Evolutionary conservation across 495 filamentous ascomycete species (phyloP).

Genomic region (Podospora bellae-mahoneyi): DNA sequence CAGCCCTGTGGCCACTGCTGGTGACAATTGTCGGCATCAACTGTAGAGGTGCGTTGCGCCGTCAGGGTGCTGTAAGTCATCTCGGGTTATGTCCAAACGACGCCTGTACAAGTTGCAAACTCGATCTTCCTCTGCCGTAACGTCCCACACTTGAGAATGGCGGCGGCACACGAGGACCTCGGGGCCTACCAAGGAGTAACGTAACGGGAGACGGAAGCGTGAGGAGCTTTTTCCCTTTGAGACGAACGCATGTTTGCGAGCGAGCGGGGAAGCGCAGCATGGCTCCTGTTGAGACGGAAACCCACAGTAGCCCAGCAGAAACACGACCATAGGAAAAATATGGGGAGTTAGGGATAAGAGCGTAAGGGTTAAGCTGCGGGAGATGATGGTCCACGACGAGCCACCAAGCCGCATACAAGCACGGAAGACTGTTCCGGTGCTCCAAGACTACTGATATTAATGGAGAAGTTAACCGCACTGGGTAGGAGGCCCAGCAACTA

Average conservation of each 20-base stretch:
- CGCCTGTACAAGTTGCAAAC: constrained; percentile 4
- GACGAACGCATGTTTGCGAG: constrained; percentile 7
- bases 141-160: not conserved
- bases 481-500: not conserved
- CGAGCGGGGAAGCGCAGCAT: not conserved
- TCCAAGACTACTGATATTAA: not conserved
- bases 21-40: not conserved
- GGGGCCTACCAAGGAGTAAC: not conserved
- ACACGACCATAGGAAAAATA: not conserved
- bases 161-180: not conserved
- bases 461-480: not conserved
- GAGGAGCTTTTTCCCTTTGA: not conserved
- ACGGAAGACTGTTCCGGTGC: not conserved
- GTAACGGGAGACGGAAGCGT: not conserved
- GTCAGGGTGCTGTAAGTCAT: constrained; percentile 3
- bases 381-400: not conserved
- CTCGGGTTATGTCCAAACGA: constrained; percentile 4
- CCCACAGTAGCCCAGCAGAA: not conserved
- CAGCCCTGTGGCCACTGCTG: not conserved
- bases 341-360: not conserved
- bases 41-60: not conserved
- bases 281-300: not conserved
- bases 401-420: not conserved
- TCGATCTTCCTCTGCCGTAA: constrained; percentile 1
- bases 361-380: not conserved